Evolutionary conservation across 352 stramenopile genomes (phyloP).

Genomic region (Aphanomyces euteiches): DNA sequence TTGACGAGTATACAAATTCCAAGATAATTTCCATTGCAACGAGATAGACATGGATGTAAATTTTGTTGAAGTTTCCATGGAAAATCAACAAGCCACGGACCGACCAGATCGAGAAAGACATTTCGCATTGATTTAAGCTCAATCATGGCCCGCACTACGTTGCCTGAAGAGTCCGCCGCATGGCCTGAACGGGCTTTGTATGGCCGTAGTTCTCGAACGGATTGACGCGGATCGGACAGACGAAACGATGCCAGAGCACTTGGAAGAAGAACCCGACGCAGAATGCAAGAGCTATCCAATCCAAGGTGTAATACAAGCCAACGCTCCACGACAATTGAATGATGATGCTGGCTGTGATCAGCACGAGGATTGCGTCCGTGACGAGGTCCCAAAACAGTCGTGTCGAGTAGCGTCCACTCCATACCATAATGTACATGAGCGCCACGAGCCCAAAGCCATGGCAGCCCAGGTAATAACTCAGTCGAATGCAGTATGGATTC

Average conservation of each 20-base stretch:
- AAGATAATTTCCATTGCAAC: not conserved
- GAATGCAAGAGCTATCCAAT: conserved; percentile 14
- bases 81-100: no score
- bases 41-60: no score
- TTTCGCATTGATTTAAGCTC: not conserved
- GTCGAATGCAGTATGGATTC: conserved; percentile 11
- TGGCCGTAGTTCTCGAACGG: conserved; percentile 3
- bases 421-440: not conserved
- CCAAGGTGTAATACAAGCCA: conserved; percentile 5
- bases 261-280: conserved; percentile 7
- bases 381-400: not conserved
- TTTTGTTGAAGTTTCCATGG: no score
- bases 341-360: conserved; percentile 5
- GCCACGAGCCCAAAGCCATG: conserved; percentile 8
- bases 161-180: not conserved
- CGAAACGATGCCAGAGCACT: conserved; percentile 2
- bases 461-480: conserved; percentile 2
- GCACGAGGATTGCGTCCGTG: not conserved
- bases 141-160: not conserved
- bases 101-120: not conserved
- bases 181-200: not conserved
- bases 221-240: conserved; percentile 2
- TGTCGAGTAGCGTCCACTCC: not conserved
- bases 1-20: not conserved
- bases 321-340: conserved; percentile 13